Percentiles rank a stretch among this genome's conserved stretches.
Evolutionary conservation across 805 yeast species (phyloP).

Genomic region (Clavispora vitiphila): DNA sequence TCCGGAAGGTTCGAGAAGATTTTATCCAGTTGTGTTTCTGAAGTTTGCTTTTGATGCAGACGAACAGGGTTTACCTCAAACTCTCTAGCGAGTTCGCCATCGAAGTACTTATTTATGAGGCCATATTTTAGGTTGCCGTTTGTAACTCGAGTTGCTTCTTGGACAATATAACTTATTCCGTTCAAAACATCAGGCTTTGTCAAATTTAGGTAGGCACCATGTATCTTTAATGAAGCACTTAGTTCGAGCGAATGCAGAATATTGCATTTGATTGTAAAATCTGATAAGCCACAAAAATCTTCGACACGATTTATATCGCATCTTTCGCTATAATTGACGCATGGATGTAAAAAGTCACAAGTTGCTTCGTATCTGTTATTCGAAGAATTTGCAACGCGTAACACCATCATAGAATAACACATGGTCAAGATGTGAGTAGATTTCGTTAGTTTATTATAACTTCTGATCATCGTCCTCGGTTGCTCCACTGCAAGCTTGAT

Average conservation of each 20-base stretch:
- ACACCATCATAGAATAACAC: conserved; percentile 30
- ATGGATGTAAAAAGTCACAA: conserved; percentile 32
- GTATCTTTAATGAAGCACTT: conserved; percentile 16
- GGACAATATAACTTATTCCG: conserved; percentile 29
- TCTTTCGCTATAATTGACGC: conserved; percentile 26
- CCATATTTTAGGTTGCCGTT: conserved; percentile 25
- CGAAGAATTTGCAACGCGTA: conserved; percentile 28
- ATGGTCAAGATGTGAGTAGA: conserved; percentile 25
- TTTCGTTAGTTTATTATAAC: conserved; percentile 7
- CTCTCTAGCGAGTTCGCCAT: conserved; percentile 16
- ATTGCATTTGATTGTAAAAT: conserved; percentile 17
- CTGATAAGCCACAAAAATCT: conserved; percentile 20
- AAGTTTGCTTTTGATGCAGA: not conserved
- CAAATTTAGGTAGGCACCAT: conserved; percentile 20
- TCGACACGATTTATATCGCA: conserved; percentile 3
- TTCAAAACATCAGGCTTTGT: conserved; percentile 25
- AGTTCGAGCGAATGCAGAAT: conserved; percentile 22
- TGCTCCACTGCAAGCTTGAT: conserved; percentile 13
- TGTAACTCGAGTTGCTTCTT: conserved; percentile 20
- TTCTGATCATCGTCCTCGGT: conserved; percentile 19
- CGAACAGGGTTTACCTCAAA: not conserved
- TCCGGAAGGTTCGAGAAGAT: conserved; percentile 3
- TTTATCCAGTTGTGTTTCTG: conserved; percentile 1
- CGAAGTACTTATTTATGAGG: conserved; percentile 22
- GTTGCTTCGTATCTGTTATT: conserved; percentile 29